phyloP scores from a whole-genome alignment of 352 stramenopile genomes.

The Achlya hypogyna region DNA sequence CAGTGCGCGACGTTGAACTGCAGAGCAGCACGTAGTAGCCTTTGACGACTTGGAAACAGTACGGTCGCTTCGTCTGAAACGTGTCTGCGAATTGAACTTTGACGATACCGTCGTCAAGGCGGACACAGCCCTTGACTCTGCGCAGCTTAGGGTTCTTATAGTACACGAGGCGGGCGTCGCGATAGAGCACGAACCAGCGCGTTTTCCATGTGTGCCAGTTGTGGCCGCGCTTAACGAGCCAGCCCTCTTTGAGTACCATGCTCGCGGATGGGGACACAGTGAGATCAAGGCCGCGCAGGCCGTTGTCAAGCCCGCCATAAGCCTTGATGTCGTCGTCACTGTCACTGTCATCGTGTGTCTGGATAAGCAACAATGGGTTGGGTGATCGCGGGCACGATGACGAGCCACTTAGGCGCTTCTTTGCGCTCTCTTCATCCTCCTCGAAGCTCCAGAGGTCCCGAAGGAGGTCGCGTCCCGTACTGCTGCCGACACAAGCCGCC shows the following conservation, averaged over 20 bases:
- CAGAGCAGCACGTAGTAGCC: constrained; percentile 77
- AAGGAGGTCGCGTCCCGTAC: constrained; percentile 3
- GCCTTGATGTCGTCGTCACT: background rate
- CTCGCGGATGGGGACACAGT: background rate
- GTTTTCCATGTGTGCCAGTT: constrained; percentile 75
- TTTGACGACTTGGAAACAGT: constrained; percentile 79
- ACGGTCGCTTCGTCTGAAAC: constrained; percentile 44
- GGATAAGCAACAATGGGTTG: background rate
- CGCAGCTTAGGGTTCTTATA: constrained; percentile 68
- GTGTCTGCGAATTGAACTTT: constrained; percentile 74
- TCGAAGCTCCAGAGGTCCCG: constrained; percentile 18
- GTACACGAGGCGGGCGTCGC: constrained; percentile 72
- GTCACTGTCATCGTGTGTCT: constrained; percentile 1
- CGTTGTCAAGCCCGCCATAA: background rate
- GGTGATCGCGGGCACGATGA: background rate
- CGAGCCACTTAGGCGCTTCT: background rate
- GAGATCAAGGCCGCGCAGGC: background rate
- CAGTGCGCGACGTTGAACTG: constrained; percentile 63
- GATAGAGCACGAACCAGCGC: constrained; percentile 78
- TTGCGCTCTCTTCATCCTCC: background rate
- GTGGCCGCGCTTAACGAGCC: constrained; percentile 18
- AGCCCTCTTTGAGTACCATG: constrained; percentile 4
- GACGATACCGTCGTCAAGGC: constrained; percentile 76
- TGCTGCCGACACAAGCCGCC: background rate
- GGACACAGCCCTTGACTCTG: constrained; percentile 75